phyloP scores from a whole-genome alignment of 2,329 filamentous ascomycete species.

The Neoarthrinium moseri region DNA sequence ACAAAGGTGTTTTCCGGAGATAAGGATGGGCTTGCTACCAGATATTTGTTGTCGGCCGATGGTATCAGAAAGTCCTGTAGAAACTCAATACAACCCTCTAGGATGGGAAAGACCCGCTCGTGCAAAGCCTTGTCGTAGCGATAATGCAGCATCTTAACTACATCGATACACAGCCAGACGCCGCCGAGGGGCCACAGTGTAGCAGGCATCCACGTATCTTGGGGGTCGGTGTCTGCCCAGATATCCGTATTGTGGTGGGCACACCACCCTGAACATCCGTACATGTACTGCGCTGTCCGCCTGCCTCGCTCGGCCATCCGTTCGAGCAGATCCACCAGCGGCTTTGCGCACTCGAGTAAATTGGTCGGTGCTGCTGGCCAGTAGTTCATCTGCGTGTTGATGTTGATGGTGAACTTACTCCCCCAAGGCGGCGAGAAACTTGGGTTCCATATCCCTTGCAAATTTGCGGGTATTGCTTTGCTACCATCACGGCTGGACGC shows the following conservation, averaged over 20 bases:
- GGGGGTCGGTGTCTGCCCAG: slow-evolving; percentile 12
- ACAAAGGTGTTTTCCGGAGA: slow-evolving; percentile 22
- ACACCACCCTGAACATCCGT: slow-evolving; percentile 6
- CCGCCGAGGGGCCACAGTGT: slow-evolving; percentile 20
- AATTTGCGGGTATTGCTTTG: slow-evolving; percentile 35
- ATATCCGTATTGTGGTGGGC: slow-evolving; percentile 7
- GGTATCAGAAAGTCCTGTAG: slow-evolving; percentile 29
- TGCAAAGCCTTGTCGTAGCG: slow-evolving; percentile 9
- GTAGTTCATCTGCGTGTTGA: slow-evolving; percentile 55
- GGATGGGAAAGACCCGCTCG: slow-evolving; percentile 11
- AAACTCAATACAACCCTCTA: slow-evolving; percentile 29
- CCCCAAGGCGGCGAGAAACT: slow-evolving; percentile 43
- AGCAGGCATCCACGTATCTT: slow-evolving; percentile 19
- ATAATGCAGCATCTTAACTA: slow-evolving; percentile 25
- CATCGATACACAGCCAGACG: slow-evolving; percentile 13
- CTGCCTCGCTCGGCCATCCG: slow-evolving; percentile 7
- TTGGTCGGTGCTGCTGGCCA: slow-evolving; percentile 34
- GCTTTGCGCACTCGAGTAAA: slow-evolving; percentile 7
- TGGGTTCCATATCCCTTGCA: slow-evolving; percentile 44
- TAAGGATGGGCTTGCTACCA: slow-evolving; percentile 30
- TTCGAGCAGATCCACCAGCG: slow-evolving; percentile 8
- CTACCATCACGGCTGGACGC: slow-evolving; percentile 12
- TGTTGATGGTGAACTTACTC: slow-evolving; percentile 49
- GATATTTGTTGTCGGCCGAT: slow-evolving; percentile 21
- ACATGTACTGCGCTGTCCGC: slow-evolving; percentile 6